A percentile compares a stretch with the other conserved stretches of the same genome.
Evolutionary conservation across 1,139 yeast species (phyloP).

Genomic region (Spencermartinsiella ligniputridi): DNA sequence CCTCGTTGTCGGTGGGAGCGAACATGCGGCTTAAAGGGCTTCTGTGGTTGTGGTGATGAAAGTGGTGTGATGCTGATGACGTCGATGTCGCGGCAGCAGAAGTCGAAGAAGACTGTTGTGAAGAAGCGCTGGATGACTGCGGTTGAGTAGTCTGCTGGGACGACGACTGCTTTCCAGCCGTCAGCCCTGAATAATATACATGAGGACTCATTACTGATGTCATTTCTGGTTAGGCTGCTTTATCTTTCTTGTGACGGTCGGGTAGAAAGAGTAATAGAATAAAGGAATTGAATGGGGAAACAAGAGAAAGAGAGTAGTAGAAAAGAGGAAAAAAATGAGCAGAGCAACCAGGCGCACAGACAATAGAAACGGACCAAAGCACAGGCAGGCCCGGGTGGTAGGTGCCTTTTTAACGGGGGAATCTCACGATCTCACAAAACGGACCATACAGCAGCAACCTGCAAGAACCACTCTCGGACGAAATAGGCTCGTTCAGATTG

Average conservation of each 20-base stretch:
- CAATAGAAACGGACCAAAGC: too few relatives aligned
- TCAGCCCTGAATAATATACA: neutral
- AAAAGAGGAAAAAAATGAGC: neutral
- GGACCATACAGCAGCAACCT: too few relatives aligned
- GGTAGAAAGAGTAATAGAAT: neutral
- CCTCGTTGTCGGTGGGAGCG: too few relatives aligned
- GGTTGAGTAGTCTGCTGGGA: neutral
- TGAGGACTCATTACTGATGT: neutral
- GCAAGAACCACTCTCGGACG: too few relatives aligned
- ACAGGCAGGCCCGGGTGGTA: too few relatives aligned
- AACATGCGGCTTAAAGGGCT: constrained; percentile 1
- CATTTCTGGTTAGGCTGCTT: constrained; percentile 1
- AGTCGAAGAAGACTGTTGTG: constrained; percentile 1
- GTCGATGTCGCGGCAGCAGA: neutral
- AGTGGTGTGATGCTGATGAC: neutral
- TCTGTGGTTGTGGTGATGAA: neutral
- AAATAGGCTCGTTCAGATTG: too few relatives aligned
- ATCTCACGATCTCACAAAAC: too few relatives aligned
- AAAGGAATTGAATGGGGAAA: too few relatives aligned
- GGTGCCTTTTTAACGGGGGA: too few relatives aligned
- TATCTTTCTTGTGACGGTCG: neutral
- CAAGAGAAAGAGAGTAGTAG: neutral
- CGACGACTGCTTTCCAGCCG: neutral
- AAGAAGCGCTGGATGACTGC: neutral
- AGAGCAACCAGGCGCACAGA: too few relatives aligned